These are phyloP conservation scores for Peronospora destructor DNA, from an alignment of 352 stramenopile genomes.

Conservation along the genomic window DNA sequence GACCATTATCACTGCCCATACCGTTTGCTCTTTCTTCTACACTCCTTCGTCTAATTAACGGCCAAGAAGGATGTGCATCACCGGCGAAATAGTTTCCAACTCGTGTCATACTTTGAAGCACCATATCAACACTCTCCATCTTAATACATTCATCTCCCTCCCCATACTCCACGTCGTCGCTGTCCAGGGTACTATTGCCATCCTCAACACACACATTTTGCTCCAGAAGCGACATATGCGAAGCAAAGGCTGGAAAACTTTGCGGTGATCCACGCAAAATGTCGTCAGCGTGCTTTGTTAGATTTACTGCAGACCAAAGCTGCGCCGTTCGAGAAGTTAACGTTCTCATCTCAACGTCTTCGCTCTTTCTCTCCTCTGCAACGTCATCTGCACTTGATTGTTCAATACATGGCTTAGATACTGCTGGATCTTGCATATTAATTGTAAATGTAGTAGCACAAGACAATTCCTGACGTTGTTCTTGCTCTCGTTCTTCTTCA, in stretches of 20 bases:
- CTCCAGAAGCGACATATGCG: conserved; percentile 3
- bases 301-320: conserved; percentile 31
- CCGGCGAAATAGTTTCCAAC: conserved; percentile 4
- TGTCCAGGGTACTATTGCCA: conserved; percentile 22
- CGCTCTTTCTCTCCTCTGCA: conserved; percentile 29
- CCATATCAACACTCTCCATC: conserved; percentile 12
- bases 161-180: conserved; percentile 17
- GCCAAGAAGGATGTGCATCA: neutral
- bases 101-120: conserved; percentile 2
- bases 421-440: neutral
- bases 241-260: conserved; percentile 3
- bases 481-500: conserved; percentile 11
- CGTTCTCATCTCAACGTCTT: conserved; percentile 28
- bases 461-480: conserved; percentile 4
- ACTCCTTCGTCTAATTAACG: neutral
- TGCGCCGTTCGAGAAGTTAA: conserved; percentile 30
- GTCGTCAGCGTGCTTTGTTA: conserved; percentile 11
- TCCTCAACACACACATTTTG: conserved; percentile 13
- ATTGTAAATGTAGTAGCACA: conserved; percentile 1
- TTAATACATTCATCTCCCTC: conserved; percentile 8
- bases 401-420: neutral
- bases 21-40: conserved; percentile 3
- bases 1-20: conserved; percentile 2
- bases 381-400: conserved; percentile 9
- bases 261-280: neutral